Conservation (phyloP, 805 yeast species). For the Metschnikowia borealis region DNA sequence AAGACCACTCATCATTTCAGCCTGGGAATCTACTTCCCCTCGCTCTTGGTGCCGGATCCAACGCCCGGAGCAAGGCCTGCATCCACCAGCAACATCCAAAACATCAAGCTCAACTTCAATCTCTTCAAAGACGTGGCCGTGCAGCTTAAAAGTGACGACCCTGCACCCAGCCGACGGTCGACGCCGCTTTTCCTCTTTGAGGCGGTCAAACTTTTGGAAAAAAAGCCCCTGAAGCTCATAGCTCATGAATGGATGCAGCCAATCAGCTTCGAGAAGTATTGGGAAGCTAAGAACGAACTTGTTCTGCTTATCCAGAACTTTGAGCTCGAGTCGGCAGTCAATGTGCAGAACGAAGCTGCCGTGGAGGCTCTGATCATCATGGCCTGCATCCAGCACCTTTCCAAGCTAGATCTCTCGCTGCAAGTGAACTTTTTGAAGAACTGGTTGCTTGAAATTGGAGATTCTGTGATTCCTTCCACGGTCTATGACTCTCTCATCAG, state of each 20-base stretch:
- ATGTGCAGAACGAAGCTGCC: slow-evolving; percentile 17
- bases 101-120: slow-evolving; percentile 35
- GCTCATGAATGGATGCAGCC: slow-evolving; percentile 28
- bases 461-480: slow-evolving; percentile 40
- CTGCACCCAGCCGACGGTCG: slow-evolving; percentile 24
- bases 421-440: slow-evolving; percentile 32
- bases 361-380: slow-evolving; percentile 9
- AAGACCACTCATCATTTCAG: slow-evolving; percentile 23
- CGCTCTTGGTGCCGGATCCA: slow-evolving; percentile 28
- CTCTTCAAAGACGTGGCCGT: slow-evolving; percentile 39
- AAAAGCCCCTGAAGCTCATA: neutral
- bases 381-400: slow-evolving; percentile 10
- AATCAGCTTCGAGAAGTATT: slow-evolving; percentile 29
- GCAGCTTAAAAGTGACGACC: slow-evolving; percentile 21
- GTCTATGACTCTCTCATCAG: slow-evolving; percentile 31
- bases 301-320: slow-evolving; percentile 21
- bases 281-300: slow-evolving; percentile 32
- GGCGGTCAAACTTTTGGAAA: slow-evolving; percentile 19
- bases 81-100: slow-evolving; percentile 27
- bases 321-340: slow-evolving; percentile 4
- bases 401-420: slow-evolving; percentile 4
- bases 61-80: slow-evolving; percentile 5
- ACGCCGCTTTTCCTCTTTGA: slow-evolving; percentile 30
- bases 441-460: slow-evolving; percentile 41
- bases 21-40: slow-evolving; percentile 40